Evolutionary conservation across 768 basidiomycete genomes (phyloP), one percentile per base, ranked within the genome.

Genomic region (Lentinula raphanica): DNA sequence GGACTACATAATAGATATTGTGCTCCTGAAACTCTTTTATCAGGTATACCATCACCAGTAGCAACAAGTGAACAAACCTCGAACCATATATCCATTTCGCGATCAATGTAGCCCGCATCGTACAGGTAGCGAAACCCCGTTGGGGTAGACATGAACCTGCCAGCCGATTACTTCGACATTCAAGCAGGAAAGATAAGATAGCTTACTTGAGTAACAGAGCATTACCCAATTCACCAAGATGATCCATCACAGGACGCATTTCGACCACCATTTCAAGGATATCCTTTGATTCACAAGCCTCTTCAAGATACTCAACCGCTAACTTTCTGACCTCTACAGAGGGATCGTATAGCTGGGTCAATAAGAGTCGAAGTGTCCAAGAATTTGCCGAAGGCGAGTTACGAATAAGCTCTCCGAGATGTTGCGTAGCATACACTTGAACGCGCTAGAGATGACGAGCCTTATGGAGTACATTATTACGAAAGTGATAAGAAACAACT

Each of bases 61-160:
- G 35, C 32, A 21, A 54, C 15, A 29, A 9, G 11, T 3, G 1
- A 28, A 67, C 88, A 65, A 66, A 95, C 96, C 69, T 93, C 86
- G 66, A 96, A 92, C 97, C 97, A 99, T 62, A 85, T 82, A 61
- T 98, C 94, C 82, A 99, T 91, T 70, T 98, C 94, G 46, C 90
- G 81, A 65, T 94, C 89, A 58, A 99, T 95, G 66, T 98, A 98
- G 3, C 89, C 88, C 13, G 92, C 88, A 63, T 92, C 89, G 65
- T 90, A 90, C 3, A 99, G 79, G 70, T 95, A 98, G 5, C 86
- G 82, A 69, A 98, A 98, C 2, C 97, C 97, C 61, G 90, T 85
- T 0, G 92, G 81, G 5, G 93, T 96, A 9, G 94, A 95, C 79
- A 98, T 88, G 71, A 98, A 98, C 65, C 95, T 97, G 44, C n/a